Base-by-base conservation (phyloP, 371 early-diverging fungal genomes). In the Capillidium heterosporum region DNA sequence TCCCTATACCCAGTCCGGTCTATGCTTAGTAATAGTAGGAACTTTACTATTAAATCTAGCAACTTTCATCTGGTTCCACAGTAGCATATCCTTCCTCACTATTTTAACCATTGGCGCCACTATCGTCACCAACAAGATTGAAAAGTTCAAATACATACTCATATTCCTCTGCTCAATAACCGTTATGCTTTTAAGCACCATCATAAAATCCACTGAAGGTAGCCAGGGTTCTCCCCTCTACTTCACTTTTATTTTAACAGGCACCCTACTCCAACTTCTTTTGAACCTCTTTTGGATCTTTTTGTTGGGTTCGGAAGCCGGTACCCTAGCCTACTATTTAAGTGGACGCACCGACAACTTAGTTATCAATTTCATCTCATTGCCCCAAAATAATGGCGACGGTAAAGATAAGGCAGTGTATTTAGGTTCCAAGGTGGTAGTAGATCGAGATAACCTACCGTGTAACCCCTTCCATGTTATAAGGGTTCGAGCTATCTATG, bases 241-340 rank as follows among this genome's bases (percentile, higher is more conserved):
- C n/a, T 31, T 49, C 28, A 49, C 50, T 17, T 28, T 49, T 13
- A 49, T 49, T 8, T 49, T 49, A 28, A 49, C 31, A 4, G 50
- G 50, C 5, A 31, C 50, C 15, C 15, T 49, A 13, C 28, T 53
- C 17, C 53, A 53, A 39, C n/a, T 53, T 8, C 13, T 53, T 21
- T 29, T 53, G 39, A 53, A 41, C n/a, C 23, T 55, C 3, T 55
- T 55, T 24, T 55, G 55, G 55, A 40, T 55, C 23, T 29, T 55
- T 39, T 27, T 55, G 28, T 21, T 55, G 15, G 41, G 43, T 15
- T 24, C 26, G 4, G 23, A n/a, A 28, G 39, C 55, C 15, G 55
- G 55, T 39, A 55, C 55, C 1, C 28, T 55, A 40, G 41, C 55
- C 15, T 55, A 55, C 27, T 55, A 55, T 29, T 26, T 55, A 3